Conservation (phyloP, 192 early-diverging fungal species). For the Glomus cerebriforme region DNA sequence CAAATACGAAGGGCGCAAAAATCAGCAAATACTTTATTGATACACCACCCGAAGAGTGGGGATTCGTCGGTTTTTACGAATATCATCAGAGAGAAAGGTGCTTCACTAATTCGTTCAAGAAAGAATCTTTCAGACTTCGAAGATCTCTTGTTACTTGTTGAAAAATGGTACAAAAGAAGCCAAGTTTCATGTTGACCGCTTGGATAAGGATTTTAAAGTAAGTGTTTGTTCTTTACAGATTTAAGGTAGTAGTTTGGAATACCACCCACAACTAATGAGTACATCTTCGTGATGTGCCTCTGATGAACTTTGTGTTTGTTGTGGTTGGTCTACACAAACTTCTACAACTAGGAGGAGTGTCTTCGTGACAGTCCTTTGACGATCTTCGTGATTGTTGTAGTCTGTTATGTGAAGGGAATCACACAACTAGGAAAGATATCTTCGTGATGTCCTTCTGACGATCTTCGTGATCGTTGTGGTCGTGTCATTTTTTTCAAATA, state of each 20-base stretch:
- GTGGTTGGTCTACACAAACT: conserved; percentile 7
- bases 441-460: neutral
- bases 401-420: neutral
- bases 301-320: conserved; percentile 13
- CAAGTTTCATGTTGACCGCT: neutral
- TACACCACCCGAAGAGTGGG: neutral
- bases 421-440: conserved; percentile 5
- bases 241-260: neutral
- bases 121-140: conserved; percentile 5
- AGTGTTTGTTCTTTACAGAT: neutral
- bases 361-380: conserved; percentile 1
- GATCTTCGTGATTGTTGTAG: conserved; percentile 1
- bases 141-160: conserved; percentile 3
- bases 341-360: conserved; percentile 1
- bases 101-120: neutral
- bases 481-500: neutral
- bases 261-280: neutral
- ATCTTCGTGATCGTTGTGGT: conserved; percentile 11
- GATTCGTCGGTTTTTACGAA: neutral
- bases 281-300: neutral
- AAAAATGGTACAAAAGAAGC: neutral
- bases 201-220: conserved; percentile 2
- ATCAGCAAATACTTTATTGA: neutral
- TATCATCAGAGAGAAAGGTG: neutral
- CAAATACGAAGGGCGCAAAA: neutral